Evolutionary conservation across 495 filamentous ascomycete species (phyloP), one percentile per base, ranked within the genome.

Genomic region (Penicillium bialowiezense): DNA sequence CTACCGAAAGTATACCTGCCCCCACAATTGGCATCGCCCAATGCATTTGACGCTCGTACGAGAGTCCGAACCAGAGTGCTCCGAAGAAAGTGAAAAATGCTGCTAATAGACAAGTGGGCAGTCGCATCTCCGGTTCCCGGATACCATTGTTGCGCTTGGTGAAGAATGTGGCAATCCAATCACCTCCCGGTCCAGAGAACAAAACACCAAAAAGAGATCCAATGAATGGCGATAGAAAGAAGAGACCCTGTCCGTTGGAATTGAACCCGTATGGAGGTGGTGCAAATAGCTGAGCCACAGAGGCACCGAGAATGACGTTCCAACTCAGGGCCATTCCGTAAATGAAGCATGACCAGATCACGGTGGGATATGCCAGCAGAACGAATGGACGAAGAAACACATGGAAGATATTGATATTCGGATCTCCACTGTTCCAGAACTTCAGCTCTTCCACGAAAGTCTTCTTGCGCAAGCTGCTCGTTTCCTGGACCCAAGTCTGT

Each of bases 101-200:
- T 4, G 54, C 54, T 24, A 53, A 13, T n/a, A 57, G 29, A 28
- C 54, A 57, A 34, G 71, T 69, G 0, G 73, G 65, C 9, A 80
- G 67, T 15, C 79, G 68, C 72, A 82, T 80, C 50, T 82, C 79
- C 2, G 79, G 79, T 28, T 78, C 72, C 5, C 77, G 60, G 17
- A 82, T 67, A 15, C 79, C 79, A 2, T 65, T 51, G 51, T 79
- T 80, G 20, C 74, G 62, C 52, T 64, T 66, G 4, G 79, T 80
- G 37, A 79, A 65, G 41, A 60, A 67, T 15, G 75, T 70, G 19
- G 77, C 75, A 19, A 80, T 59, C 52, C 52, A 58, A 56, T 82
- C 79, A 31, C 71, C 71, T 9, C 75, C 55, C 15, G 68, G 60
- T 1, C 79, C 77, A 20, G 76, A 76, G 31, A 73, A 70, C 7